Percentiles rank a stretch among this genome's conserved stretches.
phyloP scores from a whole-genome alignment of 78 protist species.

The Dictyostelium intermedium region DNA sequence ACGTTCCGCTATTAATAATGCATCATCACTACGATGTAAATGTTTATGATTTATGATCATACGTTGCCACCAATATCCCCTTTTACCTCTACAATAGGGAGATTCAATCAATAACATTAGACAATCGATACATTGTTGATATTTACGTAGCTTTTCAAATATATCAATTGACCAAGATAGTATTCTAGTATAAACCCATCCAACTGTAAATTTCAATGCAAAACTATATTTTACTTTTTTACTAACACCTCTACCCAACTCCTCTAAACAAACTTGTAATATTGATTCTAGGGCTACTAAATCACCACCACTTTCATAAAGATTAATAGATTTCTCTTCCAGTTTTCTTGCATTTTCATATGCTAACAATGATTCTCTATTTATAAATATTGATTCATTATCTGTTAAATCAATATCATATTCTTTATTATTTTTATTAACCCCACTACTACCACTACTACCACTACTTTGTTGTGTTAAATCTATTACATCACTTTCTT shows the following conservation, averaged over 20 bases:
- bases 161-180: neutral
- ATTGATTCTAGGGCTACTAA: neutral
- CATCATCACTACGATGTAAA: constrained; percentile 16
- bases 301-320: neutral
- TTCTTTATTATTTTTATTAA: neutral
- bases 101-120: constrained; percentile 9
- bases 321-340: neutral
- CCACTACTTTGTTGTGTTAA: neutral
- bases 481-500: neutral
- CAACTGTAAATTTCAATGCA: constrained; percentile 50
- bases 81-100: constrained; percentile 51
- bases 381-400: neutral
- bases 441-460: neutral
- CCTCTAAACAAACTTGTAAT: neutral
- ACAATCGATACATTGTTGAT: neutral
- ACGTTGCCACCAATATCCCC: constrained; percentile 53
- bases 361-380: neutral
- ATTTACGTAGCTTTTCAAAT: constrained; percentile 3
- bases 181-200: constrained; percentile 45
- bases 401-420: neutral
- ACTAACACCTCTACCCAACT: neutral
- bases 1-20: constrained; percentile 21
- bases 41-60: constrained; percentile 35
- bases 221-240: neutral
- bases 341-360: constrained; percentile 13